Conservation (phyloP, 495 filamentous ascomycete genomes). For the Penicillium daleae region DNA sequence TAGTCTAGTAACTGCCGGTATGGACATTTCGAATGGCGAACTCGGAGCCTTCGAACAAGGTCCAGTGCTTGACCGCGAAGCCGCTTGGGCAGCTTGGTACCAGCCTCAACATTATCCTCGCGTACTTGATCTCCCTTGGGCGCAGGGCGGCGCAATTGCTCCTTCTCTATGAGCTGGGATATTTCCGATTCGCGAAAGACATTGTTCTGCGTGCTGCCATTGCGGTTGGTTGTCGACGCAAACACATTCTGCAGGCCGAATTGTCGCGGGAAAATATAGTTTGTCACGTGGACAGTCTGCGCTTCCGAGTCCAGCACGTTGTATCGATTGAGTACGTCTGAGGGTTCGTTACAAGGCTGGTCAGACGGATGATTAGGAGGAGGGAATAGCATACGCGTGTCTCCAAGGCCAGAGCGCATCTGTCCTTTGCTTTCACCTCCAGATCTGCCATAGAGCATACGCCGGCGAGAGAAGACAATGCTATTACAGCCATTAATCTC, state of each 20-base stretch:
- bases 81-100: conserved; percentile 69
- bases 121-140: neutral
- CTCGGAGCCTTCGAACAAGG: conserved; percentile 70
- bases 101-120: conserved; percentile 17
- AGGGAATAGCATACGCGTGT: conserved; percentile 69
- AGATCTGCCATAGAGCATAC: conserved; percentile 84
- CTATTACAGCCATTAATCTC: conserved; percentile 49
- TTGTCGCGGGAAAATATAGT: conserved; percentile 92
- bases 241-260: conserved; percentile 94
- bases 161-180: conserved; percentile 26
- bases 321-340: conserved; percentile 87
- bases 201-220: conserved; percentile 74
- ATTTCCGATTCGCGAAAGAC: conserved; percentile 86
- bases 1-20: conserved; percentile 76
- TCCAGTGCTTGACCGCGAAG: conserved; percentile 63
- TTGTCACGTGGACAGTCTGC: conserved; percentile 75
- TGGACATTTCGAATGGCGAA: conserved; percentile 70
- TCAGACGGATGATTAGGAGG: neutral
- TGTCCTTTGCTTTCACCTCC: conserved; percentile 66
- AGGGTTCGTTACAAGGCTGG: conserved; percentile 1
- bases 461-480: conserved; percentile 78
- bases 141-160: conserved; percentile 1
- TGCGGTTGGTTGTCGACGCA: conserved; percentile 63
- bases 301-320: conserved; percentile 45
- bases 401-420: conserved; percentile 73